Evolutionary conservation across 2,329 filamentous ascomycete species (phyloP), one percentile per base, ranked within the genome.

Genomic region (Phoma herbarum): DNA sequence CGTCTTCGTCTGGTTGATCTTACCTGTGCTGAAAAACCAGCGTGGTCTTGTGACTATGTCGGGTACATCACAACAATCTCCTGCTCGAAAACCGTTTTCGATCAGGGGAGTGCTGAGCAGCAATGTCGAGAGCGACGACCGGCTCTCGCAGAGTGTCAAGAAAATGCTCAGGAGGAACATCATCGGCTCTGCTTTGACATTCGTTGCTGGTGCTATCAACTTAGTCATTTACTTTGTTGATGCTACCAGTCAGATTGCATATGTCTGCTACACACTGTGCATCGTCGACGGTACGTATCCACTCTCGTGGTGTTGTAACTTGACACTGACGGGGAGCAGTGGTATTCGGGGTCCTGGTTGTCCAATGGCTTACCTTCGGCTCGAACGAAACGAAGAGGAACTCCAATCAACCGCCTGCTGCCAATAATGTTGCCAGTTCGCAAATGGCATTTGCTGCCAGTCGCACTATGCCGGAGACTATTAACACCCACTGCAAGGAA

Each of bases 161-260:
- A 35, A 5, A 14, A 47, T 47, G 44, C 18, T 47, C 2, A 16
- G 18, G 18, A 47, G 18, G 23, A 47, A 47, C 18, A 47, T 47
- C 28, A 23, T 47, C 20, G 44, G 44, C 0, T 47, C 44, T 4
- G 44, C 44, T 22, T 35, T 47, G 28, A 47, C 44, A 33, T 33
- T 47, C 11, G 28, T 23, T 3, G 44, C 44, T 14, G 28, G 44
- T 33, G 28, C 44, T 22, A 47, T 47, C n/a, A 47, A 47, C 10
- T 18, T 47, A 20, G 8, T 47, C 22, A 29, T 47, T n/a, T 47
- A 47, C 18, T 47, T 47, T 23, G 44, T 47, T 16, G 44, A 47
- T 33, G 44, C 44, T 35, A 47, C 44, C 9, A 47, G 44, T 33
- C 44, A 47, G 44, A 47, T 47, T 12, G 44, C 44, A 22, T 47